Conservation (phyloP, 2,329 filamentous ascomycete genomes). For the Clarireedia homoeocarpa region DNA sequence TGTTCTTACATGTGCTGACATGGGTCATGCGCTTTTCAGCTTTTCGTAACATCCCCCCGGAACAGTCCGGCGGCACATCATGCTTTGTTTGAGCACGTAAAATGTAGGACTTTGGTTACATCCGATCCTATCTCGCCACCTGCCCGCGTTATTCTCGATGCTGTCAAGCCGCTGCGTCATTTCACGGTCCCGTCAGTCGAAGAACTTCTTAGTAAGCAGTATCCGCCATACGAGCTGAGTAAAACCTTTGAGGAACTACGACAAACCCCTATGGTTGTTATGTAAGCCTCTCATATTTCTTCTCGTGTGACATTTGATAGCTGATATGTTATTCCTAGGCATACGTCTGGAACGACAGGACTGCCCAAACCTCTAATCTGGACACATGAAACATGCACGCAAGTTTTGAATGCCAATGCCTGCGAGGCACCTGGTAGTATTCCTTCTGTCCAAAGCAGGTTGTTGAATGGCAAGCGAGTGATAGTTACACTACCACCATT, state of each 20-base stretch:
- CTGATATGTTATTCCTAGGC: neutral
- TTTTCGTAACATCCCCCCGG: neutral
- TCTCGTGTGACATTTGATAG: neutral
- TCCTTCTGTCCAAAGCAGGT: neutral
- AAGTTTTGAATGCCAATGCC: neutral
- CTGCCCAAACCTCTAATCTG: neutral
- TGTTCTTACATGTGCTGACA: constrained; percentile 26
- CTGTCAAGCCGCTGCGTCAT: neutral
- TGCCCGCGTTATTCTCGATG: neutral
- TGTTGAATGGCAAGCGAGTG: neutral
- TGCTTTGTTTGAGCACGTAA: neutral
- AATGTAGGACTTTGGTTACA: neutral
- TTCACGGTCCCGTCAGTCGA: neutral
- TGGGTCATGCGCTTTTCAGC: constrained; percentile 21
- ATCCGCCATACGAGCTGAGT: neutral
- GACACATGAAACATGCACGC: neutral
- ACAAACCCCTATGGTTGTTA: neutral
- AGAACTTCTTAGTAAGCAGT: neutral
- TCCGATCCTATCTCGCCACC: neutral
- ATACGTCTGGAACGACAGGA: neutral
- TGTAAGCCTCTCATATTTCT: neutral
- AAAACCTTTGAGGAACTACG: neutral
- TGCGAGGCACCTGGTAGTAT: neutral
- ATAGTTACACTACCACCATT: neutral
- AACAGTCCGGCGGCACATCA: neutral